Base-by-base conservation (phyloP, 1,284 basidiomycete species). In the Puccinia polysora region DNA sequence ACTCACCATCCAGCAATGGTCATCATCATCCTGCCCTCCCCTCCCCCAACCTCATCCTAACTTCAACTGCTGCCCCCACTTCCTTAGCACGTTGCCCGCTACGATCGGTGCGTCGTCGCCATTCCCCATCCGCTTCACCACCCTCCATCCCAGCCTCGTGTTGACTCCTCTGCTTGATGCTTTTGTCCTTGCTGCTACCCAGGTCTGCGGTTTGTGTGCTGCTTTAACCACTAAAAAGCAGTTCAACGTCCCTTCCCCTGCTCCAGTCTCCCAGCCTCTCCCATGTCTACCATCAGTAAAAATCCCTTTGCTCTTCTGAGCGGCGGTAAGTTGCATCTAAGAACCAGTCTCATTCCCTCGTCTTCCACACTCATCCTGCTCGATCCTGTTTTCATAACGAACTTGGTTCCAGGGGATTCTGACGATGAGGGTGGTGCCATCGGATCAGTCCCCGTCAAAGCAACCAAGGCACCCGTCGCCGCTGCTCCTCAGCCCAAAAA, bases 171-270 rank as follows among this genome's bases (percentile, higher is more conserved):
- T 25, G 8, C 23, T 25, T 7, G 23, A 14, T 1, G 30, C 59
- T 0, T 15, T 49, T 30, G n/a, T n/a, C 36, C 18, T 49, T 2
- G 3, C 60, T 60, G n/a, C 30, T 52, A 5, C 40, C 12, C 49
- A 53, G 64, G 52, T 55, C 36, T 65, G 64, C 49, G 67, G 67
- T 69, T 69, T 69, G 67, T 52, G 67, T 59, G 56, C 67, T 69
- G 67, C 67, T 69, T 69, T 69, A 69, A 69, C 67, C 67, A 60
- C 28, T 69, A 69, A 69, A 69, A 69, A 69, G 67, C 67, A 69
- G 67, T 40, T 58, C 53, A 60, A 68, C 38, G 20, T 58, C 50
- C 52, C 43, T 36, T 68, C 53, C 15, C 28, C 67, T 47, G 40
- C 50, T 25, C 25, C 65, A 28, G n/a, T 14, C 28, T 23, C 40